Base-by-base conservation (phyloP, 345 rosid species). In the Lumnitzera racemosa region DNA sequence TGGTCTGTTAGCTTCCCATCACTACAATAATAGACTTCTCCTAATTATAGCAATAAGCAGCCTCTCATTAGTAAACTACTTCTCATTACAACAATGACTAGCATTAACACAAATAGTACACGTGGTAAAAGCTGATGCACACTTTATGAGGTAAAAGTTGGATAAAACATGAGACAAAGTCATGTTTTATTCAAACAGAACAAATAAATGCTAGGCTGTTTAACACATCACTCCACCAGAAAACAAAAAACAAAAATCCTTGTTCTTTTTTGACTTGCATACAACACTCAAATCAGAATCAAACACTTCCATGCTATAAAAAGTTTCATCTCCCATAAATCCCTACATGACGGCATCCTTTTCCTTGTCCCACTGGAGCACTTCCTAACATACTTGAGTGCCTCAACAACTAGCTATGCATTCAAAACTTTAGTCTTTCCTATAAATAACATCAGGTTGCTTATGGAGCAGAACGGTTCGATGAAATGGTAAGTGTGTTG, bases 331-430 rank as follows among this genome's bases (percentile, higher is more conserved):
- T 56, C 51, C 69, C 24, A 8, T 25, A 12, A 63, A 56, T 49
- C 70, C 80, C 15, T 77, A 79, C 31, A 70, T 24, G 49, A 67
- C 67, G 1, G 71, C 74, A 17, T 75, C 72, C 67, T 76, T 81
- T 59, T 84, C 84, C 8, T 84, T 87, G 3, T 84, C 84, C 90
- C 90, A 81, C 62, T 62, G 79, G 14, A 84, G 80, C 13, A 84
- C 81, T 73, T 81, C 63, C 77, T 77, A 48, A 68, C 47, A 23
- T 77, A 81, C 72, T 70, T 84, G 67, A 84, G 77, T 41, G 86
- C 84, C 49, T 75, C 83, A 0, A 81, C 77, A 0, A 84, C 69
- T 2, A 71, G 2, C 20, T 20, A 20, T 9, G n/a, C 70, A 72
- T 1, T 81, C 84, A 62, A 67, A 3, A 78, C 86, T 53, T 60